These are phyloP conservation scores for Usnea hakonensis DNA, from an alignment of 495 filamentous ascomycete species.

Conservation along the genomic window DNA sequence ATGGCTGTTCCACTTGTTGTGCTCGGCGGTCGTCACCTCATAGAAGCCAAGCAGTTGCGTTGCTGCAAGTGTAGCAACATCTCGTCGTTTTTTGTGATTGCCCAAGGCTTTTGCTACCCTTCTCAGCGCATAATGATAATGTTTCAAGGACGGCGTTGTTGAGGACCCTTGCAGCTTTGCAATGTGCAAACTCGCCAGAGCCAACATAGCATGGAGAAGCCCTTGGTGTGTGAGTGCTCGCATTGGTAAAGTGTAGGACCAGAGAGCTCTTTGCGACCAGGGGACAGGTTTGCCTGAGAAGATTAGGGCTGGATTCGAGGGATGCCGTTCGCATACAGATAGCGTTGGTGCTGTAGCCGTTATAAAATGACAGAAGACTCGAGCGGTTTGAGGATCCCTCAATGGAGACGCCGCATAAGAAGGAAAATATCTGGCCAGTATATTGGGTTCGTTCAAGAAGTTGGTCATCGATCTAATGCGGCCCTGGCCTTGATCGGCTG, in stretches of 20 bases:
- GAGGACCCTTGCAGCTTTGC: conserved; percentile 68
- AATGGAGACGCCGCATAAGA: conserved; percentile 70
- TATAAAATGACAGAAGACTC: conserved; percentile 88
- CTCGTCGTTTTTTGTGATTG: conserved; percentile 60
- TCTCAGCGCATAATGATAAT: conserved; percentile 82
- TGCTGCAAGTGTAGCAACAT: conserved; percentile 77
- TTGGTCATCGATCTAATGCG: conserved; percentile 54
- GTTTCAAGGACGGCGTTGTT: conserved; percentile 72
- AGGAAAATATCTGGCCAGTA: conserved; percentile 73
- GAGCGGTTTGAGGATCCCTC: conserved; percentile 72
- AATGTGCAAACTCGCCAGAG: conserved; percentile 80
- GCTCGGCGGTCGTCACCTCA: conserved; percentile 90
- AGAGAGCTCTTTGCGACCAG: conserved; percentile 65
- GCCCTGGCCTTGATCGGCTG: conserved; percentile 44
- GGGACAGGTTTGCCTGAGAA: conserved; percentile 58
- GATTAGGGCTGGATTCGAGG: conserved; percentile 65
- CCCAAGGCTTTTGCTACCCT: conserved; percentile 67
- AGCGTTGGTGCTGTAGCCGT: conserved; percentile 80
- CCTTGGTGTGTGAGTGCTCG: conserved; percentile 76
- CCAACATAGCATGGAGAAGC: conserved; percentile 85
- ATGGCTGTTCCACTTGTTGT: conserved; percentile 92
- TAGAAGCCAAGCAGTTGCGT: conserved; percentile 86
- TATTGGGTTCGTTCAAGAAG: conserved; percentile 58
- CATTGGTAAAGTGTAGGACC: conserved; percentile 83
- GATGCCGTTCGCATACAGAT: conserved; percentile 80